phyloP scores from a whole-genome alignment of 768 basidiomycete species.

The Termitomyces sp. region DNA sequence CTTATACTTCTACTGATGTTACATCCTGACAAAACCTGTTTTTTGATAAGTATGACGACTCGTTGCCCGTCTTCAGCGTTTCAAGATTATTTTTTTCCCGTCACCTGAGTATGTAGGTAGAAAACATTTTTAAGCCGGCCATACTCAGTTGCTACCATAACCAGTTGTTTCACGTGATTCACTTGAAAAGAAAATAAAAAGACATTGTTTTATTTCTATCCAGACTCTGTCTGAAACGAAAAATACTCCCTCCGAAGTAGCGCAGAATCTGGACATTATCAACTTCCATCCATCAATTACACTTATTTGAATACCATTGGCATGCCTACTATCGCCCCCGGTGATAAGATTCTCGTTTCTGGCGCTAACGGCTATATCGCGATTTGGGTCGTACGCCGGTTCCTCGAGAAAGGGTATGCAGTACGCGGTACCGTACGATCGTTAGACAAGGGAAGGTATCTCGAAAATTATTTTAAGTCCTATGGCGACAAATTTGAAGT shows the following conservation, averaged over 20 bases:
- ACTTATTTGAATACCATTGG: background rate
- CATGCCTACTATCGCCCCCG: slow-evolving; percentile 18
- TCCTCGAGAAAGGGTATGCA: slow-evolving; percentile 23
- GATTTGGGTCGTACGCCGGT: slow-evolving; percentile 22
- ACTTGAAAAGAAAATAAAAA: background rate
- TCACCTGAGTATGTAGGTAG: background rate
- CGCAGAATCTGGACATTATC: background rate
- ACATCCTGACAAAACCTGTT: background rate
- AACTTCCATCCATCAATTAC: background rate
- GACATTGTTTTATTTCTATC: too few species aligned
- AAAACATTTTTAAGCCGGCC: too few species aligned
- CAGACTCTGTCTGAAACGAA: background rate
- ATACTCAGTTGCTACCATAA: background rate
- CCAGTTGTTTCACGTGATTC: background rate
- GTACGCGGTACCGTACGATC: slow-evolving; percentile 25
- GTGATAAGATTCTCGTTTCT: slow-evolving; percentile 23
- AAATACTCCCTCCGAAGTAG: background rate
- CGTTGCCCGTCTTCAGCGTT: background rate
- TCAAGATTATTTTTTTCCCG: background rate
- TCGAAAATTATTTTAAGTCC: slow-evolving; percentile 16
- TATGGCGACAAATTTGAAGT: slow-evolving; percentile 24
- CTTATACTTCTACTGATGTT: background rate
- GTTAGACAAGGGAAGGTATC: slow-evolving; percentile 16
- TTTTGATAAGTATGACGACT: background rate
- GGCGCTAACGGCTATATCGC: slow-evolving; percentile 27